Conservation (phyloP, 1,139 yeast species). For the Spathaspora sp. region DNA sequence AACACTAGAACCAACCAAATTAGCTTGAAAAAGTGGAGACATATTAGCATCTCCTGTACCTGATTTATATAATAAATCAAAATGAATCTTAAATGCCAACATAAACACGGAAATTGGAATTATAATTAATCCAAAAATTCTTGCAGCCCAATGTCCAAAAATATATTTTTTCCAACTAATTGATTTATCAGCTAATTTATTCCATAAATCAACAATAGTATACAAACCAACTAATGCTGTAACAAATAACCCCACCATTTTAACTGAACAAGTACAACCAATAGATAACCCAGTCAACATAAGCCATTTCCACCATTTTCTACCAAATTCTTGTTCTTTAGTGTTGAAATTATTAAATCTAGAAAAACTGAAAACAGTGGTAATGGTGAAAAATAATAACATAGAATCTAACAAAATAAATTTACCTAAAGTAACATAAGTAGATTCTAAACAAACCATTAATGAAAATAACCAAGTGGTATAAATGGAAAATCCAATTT, state of each 20-base stretch:
- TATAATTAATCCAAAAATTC: conserved; percentile 58
- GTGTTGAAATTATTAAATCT: conserved; percentile 75
- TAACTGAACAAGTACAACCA: conserved; percentile 81
- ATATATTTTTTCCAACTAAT: conserved; percentile 50
- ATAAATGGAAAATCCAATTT: conserved; percentile 75
- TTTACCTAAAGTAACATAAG: conserved; percentile 86
- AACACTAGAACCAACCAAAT: conserved; percentile 74
- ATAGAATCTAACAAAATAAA: conserved; percentile 95
- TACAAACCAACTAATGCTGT: conserved; percentile 75
- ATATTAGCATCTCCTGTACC: conserved; percentile 97
- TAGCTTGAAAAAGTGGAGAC: conserved; percentile 97
- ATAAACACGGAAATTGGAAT: conserved; percentile 64
- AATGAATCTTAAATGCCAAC: conserved; percentile 69
- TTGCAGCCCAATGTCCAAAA: conserved; percentile 60
- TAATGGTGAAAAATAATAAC: conserved; percentile 87
- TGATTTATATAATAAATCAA: conserved; percentile 65
- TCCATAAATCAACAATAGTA: conserved; percentile 74
- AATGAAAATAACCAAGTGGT: conserved; percentile 87
- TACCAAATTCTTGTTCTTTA: conserved; percentile 52
- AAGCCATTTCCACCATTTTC: conserved; percentile 96
- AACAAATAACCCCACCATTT: conserved; percentile 81
- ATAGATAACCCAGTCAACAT: conserved; percentile 69
- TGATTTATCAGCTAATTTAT: conserved; percentile 57
- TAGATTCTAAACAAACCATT: conserved; percentile 83
- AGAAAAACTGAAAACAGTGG: conserved; percentile 75